Evolutionary conservation across 352 stramenopile genomes (phyloP).

Genomic region (Pythium scleroteichum): DNA sequence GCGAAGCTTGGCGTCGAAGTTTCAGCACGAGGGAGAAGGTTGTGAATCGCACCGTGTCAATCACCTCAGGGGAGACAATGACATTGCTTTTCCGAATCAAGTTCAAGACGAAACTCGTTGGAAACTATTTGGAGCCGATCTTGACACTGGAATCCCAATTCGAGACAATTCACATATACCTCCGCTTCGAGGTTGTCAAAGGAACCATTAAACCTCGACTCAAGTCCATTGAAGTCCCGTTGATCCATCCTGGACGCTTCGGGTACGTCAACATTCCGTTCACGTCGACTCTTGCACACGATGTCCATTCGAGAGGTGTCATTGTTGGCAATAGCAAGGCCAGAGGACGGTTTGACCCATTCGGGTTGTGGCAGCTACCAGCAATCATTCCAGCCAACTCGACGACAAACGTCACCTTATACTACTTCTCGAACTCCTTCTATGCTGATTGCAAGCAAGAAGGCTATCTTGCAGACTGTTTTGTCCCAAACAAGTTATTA

Average conservation of each 20-base stretch:
- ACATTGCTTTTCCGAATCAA: background rate
- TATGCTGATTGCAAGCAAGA: constrained; percentile 13
- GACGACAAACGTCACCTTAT: constrained; percentile 4
- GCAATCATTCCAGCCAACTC: constrained; percentile 5
- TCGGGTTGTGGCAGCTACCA: constrained; percentile 6
- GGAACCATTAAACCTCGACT: background rate
- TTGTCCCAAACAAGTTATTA: background rate
- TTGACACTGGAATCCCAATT: constrained; percentile 15
- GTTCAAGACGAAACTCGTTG: background rate
- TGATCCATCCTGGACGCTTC: constrained; percentile 14
- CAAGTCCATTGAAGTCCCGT: constrained; percentile 1
- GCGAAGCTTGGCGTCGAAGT: too few species aligned
- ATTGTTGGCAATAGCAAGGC: background rate
- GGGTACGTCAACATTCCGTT: constrained; percentile 15
- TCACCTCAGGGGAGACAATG: constrained; percentile 6
- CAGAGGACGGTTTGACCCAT: background rate
- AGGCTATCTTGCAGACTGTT: constrained; percentile 24
- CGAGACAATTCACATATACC: constrained; percentile 13
- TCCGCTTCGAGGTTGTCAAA: constrained; percentile 14
- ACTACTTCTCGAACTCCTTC: constrained; percentile 14
- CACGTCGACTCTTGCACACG: constrained; percentile 8
- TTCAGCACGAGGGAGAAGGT: too few species aligned
- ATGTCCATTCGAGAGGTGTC: background rate
- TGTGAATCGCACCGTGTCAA: too few species aligned
- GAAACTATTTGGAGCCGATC: constrained; percentile 5